Evolutionary conservation across 2,329 filamentous ascomycete genomes (phyloP).

Genomic region (Fusarium marasasianum): DNA sequence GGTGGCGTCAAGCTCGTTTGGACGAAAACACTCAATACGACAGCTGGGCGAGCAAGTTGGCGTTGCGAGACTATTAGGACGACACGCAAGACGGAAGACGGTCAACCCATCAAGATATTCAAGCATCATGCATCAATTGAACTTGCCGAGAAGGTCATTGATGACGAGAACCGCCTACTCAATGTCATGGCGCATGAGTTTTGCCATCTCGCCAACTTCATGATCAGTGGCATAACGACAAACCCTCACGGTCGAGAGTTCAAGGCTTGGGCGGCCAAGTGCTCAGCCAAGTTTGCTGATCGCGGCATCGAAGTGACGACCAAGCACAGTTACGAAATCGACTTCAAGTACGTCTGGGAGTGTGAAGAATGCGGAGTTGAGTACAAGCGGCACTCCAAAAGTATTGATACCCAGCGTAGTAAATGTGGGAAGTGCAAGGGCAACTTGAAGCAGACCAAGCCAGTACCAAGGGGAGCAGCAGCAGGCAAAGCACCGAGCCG

Average conservation of each 20-base stretch:
- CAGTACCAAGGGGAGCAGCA: slow-evolving; percentile 62
- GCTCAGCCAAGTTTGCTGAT: slow-evolving; percentile 64
- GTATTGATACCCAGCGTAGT: slow-evolving; percentile 77
- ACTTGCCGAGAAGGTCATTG: slow-evolving; percentile 87
- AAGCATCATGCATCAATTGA: slow-evolving; percentile 81
- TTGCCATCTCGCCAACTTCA: slow-evolving; percentile 92
- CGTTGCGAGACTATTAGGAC: slow-evolving; percentile 64
- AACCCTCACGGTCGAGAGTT: slow-evolving; percentile 88
- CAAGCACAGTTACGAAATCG: slow-evolving; percentile 88
- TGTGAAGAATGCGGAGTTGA: slow-evolving; percentile 75
- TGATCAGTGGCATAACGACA: slow-evolving; percentile 78
- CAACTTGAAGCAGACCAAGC: slow-evolving; percentile 79
- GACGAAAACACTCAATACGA: slow-evolving; percentile 82
- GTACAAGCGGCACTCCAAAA: slow-evolving; percentile 87
- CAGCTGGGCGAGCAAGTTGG: slow-evolving; percentile 81
- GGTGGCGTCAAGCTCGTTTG: slow-evolving; percentile 78
- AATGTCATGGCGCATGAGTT: slow-evolving; percentile 98
- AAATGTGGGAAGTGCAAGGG: slow-evolving; percentile 82
- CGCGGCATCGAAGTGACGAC: slow-evolving; percentile 83
- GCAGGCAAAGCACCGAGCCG: slow-evolving; percentile 46
- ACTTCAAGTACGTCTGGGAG: slow-evolving; percentile 91
- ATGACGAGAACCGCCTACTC: slow-evolving; percentile 77
- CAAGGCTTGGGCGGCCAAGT: slow-evolving; percentile 74
- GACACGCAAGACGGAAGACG: slow-evolving; percentile 40
- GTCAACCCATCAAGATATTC: slow-evolving; percentile 45